Evolutionary conservation across 75 land plant genomes (phyloP), one percentile per base, ranked within the genome.

Genomic region (Picea glauca): DNA sequence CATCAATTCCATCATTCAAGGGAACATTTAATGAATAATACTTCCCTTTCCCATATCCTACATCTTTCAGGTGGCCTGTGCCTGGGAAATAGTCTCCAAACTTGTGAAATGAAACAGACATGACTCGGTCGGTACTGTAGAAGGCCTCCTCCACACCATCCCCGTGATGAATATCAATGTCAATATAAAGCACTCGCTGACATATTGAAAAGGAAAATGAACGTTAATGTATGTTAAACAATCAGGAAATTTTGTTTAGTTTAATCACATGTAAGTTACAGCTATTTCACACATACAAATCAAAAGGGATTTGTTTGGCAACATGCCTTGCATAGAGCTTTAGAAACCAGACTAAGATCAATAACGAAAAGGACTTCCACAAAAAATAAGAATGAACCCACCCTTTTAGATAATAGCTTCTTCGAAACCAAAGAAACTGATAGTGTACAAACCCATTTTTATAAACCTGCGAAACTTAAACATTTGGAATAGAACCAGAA

Each of bases 81-180:
- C 90, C 90, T 62, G 90, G 90, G 63, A 88, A 88, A 72, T 79
- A 88, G 40, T 88, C 90, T 15, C 90, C 90, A 81, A 74, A 89
- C 62, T 89, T 89, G 67, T 89, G 90, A 78, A 89, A 89, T 14
- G 89, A 87, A 20, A 84, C 89, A 0, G 91, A 87, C 89, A 89
- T 87, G 58, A 89, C 89, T 54, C 91, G 77, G 67, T 89, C 89
- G 1, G 92, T 90, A 40, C 88, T 88, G 80, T 75, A 90, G 60
- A 90, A 90, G 8, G 91, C 91, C 70, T 90, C 91, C 74, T 90
- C 91, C 15, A 90, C 91, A 65, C 91, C 91, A 75, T 90, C 91
- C 58, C 91, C 91, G 77, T 90, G 91, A 77, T 90, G 91, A 26
- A 88, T 79, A 74, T 90, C 92, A 74, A 90, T 90, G 81, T 90